Conservation (phyloP, 1,284 basidiomycete genomes). For the Rhizoctonia solani region DNA sequence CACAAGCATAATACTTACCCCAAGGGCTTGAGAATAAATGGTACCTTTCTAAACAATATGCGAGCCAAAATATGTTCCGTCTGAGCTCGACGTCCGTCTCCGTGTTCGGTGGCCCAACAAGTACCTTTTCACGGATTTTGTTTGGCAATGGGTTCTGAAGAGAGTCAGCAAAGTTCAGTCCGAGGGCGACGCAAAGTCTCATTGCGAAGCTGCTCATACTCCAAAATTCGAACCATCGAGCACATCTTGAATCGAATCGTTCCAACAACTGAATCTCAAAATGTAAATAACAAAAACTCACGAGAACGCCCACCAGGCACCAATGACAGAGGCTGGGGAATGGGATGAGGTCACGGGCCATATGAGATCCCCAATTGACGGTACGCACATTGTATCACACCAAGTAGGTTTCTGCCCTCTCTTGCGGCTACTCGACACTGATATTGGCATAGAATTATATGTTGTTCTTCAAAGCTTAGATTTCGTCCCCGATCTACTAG, state of each 20-base stretch:
- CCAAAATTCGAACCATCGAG: slow-evolving; percentile 22
- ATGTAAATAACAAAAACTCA: background rate
- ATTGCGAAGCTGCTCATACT: background rate
- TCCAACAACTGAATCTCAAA: background rate
- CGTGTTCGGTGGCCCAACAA: background rate
- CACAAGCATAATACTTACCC: background rate
- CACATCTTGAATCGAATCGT: background rate
- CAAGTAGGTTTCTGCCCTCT: background rate
- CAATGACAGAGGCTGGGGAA: slow-evolving; percentile 3
- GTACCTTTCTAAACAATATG: slow-evolving; percentile 16
- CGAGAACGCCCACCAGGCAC: slow-evolving; percentile 22
- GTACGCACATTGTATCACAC: slow-evolving; percentile 6
- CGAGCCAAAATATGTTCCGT: slow-evolving; percentile 29
- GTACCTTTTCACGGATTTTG: slow-evolving; percentile 2
- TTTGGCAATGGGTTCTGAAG: slow-evolving; percentile 5
- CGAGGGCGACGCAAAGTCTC: slow-evolving; percentile 4
- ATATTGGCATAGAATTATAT: background rate
- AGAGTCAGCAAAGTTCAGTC: slow-evolving; percentile 1
- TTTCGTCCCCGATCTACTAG: background rate
- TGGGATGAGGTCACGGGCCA: background rate
- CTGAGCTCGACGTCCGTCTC: slow-evolving; percentile 27
- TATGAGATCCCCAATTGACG: background rate
- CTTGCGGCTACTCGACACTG: background rate
- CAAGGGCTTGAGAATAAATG: background rate
- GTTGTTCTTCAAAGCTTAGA: slow-evolving; percentile 17